Evolutionary conservation across 306 rosid genomes (phyloP), one percentile per base, ranked within the genome.

Genomic region (Rubus idaeus): DNA sequence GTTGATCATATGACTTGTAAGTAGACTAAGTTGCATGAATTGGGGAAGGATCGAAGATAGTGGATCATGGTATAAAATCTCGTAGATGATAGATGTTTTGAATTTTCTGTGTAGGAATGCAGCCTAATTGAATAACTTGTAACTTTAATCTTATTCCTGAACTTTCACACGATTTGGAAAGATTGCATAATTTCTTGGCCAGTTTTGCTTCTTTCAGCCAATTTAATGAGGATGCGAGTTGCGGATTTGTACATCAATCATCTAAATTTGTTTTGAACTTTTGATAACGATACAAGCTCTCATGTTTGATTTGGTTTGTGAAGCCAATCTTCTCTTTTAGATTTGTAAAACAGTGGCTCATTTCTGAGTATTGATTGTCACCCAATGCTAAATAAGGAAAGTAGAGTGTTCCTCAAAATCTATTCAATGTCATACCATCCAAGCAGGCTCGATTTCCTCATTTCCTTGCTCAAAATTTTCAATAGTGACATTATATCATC

Each of bases 401-500:
- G 46, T 42, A 42, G 8, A 61, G 66, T 35, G 35, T 30, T 30
- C 8, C 20, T 0, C 35, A 0, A 1, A 62, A 2, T 0, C 3
- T 63, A 35, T 5, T 14, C 68, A 37, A 63, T 5, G 20, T 11
- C 69, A 16, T 39, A n/a, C 46, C 69, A 63, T 6, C 11, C 18
- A 42, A 10, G 12, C 21, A 37, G 46, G 45, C 68, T 82, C 40
- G 73, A 51, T 81, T 84, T 88, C 71, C 70, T 71, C 88, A 86
- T 90, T 84, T 86, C 89, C 86, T 74, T 71, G 75, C 83, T 83
- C 72, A 92, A 80, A 69, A 68, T 2, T 49, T 84, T 79, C 75
- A 90, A 78, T 18, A 79, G 49, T 46, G 68, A 60, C 35, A 75
- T 64, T 60, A 90, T 85, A 70, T 88, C 89, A 46, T 87, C 89